Evolutionary conservation across 495 filamentous ascomycete species (phyloP), one percentile per base, ranked within the genome.

Genomic region (Neurospora africana): DNA sequence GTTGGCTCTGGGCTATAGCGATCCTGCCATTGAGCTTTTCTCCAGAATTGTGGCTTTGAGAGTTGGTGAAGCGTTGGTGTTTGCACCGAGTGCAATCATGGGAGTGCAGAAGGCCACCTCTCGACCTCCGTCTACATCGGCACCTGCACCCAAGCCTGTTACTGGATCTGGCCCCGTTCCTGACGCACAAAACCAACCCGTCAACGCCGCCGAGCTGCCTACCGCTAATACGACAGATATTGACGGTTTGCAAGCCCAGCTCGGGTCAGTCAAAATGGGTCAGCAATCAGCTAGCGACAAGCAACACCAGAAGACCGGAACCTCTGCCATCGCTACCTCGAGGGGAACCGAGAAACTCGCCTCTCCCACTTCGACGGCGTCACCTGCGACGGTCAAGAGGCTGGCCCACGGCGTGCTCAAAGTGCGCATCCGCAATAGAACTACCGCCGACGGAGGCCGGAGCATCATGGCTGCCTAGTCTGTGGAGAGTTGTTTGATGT

Each of bases 11-110:
- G 77, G 75, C 9, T 71, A 61, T 68, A 76, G 39, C 68, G 77
- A 82, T 41, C 73, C 77, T 4, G 72, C 76, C 39, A 73, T 76
- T 43, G 82, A 82, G 23, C 76, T 91, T 2, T 88, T 91, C 72
- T 76, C 82, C 35, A 73, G 79, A 27, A 91, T 93, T 68, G 86
- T 91, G 15, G 79, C 78, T 23, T 83, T 93, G 17, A 79, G 79
- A 15, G 85, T 87, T 0, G 91, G 91, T 3, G 87, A 93, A 74
- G 90, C 89, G 4, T 78, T 92, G 23, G 70, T 93, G 5, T 93
- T 93, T 74, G 85, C 86, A 41, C 89, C 91, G 0, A 86, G 84
- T 6, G 88, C 87, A 0, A 81, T 89, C 38, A 77, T 91, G 19
- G 76, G 81, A 13, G 74, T 86, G 70, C 47, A 73, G 72, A 76